A percentile compares a stretch with the other conserved stretches of the same genome.
Conservation (phyloP, 148 eudicot species). For the Rhododendron williamsianum region DNA sequence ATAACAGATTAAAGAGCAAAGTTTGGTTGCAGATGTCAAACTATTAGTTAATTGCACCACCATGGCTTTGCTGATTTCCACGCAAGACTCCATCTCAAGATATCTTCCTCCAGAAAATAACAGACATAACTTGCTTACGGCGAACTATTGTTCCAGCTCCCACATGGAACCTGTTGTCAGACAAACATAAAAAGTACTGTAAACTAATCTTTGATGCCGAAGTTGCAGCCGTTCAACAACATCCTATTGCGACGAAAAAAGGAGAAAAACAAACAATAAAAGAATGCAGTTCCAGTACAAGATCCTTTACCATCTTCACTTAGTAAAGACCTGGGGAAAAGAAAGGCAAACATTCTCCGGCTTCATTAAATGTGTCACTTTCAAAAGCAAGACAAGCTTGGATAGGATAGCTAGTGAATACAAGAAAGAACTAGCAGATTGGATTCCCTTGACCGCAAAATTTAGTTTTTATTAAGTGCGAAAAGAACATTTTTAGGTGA, state of each 20-base stretch:
- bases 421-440: not conserved
- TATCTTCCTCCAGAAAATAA: not conserved
- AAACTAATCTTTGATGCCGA: not conserved
- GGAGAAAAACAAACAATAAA: not conserved
- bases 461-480: not conserved
- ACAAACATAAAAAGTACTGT: not conserved
- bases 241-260: not conserved
- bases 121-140: not conserved
- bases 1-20: not conserved
- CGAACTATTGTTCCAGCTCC: not conserved
- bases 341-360: not conserved
- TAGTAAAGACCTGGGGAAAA: not conserved
- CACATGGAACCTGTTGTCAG: not conserved
- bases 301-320: not conserved
- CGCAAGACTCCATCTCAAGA: not conserved
- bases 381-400: slow-evolving; percentile 4
- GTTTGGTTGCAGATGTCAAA: not conserved
- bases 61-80: not conserved
- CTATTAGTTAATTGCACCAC: not conserved
- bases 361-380: not conserved
- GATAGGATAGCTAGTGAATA: not conserved
- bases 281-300: not conserved
- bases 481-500: not conserved
- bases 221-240: not conserved
- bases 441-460: not conserved